Percentiles rank a stretch among this genome's conserved stretches.
phyloP scores from a whole-genome alignment of 768 basidiomycete species.

The Podaxis carcinomalis region DNA sequence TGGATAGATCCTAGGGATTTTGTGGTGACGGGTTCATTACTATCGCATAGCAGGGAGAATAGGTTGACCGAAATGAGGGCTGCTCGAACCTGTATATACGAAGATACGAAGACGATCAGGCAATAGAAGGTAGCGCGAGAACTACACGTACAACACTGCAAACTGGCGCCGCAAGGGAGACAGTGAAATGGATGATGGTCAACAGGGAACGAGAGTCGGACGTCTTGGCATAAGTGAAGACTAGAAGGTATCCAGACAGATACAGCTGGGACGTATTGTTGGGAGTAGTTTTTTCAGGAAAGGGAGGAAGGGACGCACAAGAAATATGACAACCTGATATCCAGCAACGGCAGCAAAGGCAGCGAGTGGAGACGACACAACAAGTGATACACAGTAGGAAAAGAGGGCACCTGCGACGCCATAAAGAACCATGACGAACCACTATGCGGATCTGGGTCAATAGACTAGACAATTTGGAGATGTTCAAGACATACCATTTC shows the following conservation, averaged over 20 bases:
- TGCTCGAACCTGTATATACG: conserved; percentile 48
- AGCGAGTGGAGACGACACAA: conserved; percentile 61
- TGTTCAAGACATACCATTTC: conserved; percentile 41
- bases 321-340: conserved; percentile 68
- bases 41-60: conserved; percentile 70
- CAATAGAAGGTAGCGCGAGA: neutral
- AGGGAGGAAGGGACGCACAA: conserved; percentile 40
- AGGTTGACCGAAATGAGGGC: conserved; percentile 74
- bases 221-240: conserved; percentile 67
- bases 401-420: conserved; percentile 66
- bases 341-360: conserved; percentile 72
- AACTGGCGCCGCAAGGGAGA: conserved; percentile 66
- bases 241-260: conserved; percentile 63
- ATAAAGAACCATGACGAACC: conserved; percentile 68
- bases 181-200: conserved; percentile 64
- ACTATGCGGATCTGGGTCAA: conserved; percentile 34
- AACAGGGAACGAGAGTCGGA: conserved; percentile 50
- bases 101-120: neutral
- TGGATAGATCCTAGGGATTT: conserved; percentile 48
- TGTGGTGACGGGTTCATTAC: conserved; percentile 39
- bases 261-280: conserved; percentile 41
- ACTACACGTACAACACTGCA: conserved; percentile 53
- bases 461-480: neutral
- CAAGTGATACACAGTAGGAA: conserved; percentile 59
- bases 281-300: neutral